These are phyloP conservation scores for Phylloporus sp. DNA, from an alignment of 768 basidiomycete genomes.

Conservation along the genomic window DNA sequence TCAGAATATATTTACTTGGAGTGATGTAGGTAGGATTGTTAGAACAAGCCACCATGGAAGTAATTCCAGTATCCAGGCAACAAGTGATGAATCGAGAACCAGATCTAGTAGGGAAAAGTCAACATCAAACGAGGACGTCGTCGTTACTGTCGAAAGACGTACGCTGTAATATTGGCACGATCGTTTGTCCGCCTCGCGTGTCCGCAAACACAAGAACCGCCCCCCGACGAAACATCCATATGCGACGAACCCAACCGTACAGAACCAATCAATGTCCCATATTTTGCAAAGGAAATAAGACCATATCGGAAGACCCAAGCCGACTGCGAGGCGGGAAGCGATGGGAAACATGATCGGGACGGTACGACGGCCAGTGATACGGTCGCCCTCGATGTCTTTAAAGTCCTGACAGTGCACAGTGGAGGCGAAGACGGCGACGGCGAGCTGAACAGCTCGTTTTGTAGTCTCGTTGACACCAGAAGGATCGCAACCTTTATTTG, in stretches of 20 bases:
- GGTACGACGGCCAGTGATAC: slow-evolving; percentile 35
- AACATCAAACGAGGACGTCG: neutral
- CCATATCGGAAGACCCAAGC: slow-evolving; percentile 36
- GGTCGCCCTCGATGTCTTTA: slow-evolving; percentile 41
- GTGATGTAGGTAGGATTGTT: too few relatives aligned
- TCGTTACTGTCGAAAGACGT: slow-evolving; percentile 7
- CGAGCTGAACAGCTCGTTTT: slow-evolving; percentile 31
- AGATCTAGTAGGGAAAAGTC: slow-evolving; percentile 22
- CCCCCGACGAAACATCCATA: slow-evolving; percentile 33
- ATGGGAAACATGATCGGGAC: slow-evolving; percentile 42
- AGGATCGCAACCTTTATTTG: slow-evolving; percentile 19
- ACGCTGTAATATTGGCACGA: slow-evolving; percentile 38
- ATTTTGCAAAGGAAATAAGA: slow-evolving; percentile 30
- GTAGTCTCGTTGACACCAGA: slow-evolving; percentile 25
- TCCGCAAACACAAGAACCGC: slow-evolving; percentile 29
- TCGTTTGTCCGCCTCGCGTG: slow-evolving; percentile 28
- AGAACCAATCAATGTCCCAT: slow-evolving; percentile 33
- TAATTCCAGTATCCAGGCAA: slow-evolving; percentile 30
- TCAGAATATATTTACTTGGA: too few relatives aligned
- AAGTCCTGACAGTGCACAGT: slow-evolving; percentile 50
- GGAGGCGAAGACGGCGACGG: slow-evolving; percentile 37
- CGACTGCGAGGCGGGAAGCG: slow-evolving; percentile 30
- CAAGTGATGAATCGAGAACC: slow-evolving; percentile 30
- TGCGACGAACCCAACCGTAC: slow-evolving; percentile 24
- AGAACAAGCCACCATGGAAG: too few relatives aligned